Base-by-base conservation (phyloP, 805 yeast genomes). In the Candida peoriensis region DNA sequence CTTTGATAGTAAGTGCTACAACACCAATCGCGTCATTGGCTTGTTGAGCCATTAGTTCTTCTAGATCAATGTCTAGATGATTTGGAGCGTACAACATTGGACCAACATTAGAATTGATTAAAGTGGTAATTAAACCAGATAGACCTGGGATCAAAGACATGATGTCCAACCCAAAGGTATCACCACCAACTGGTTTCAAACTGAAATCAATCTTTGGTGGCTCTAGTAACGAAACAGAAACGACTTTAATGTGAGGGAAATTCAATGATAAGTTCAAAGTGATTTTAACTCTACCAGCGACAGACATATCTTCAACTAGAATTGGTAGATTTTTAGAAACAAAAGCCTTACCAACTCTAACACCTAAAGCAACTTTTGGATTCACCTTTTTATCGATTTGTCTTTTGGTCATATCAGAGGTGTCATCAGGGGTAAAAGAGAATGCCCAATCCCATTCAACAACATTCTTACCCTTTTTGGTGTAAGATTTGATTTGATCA, bases 121-220 rank as follows among this genome's bases (percentile, higher is more conserved):
- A 67, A 16, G 72, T 68, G 43, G 79, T 82, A 35, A 84, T 88
- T 51, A 83, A 78, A 3, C 77, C 65, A 17, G 85, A 71, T 52
- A 84, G 72, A 42, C 93, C 93, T 4, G 95, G 95, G 44, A 84
- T 71, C 47, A 83, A 69, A 3, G 89, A 78, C 94, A 84, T 84
- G 47, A 84, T 74, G 61, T 84, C 95, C 28, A 84, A 53, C 42
- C 95, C 95, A 41, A 84, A 70, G n/a, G 89, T 79, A 55, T 84
- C 90, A 62, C 94, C 93, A 56, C 93, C 93, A 34, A 84, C 81
- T 8, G 95, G 95, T 55, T 84, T 84, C 65, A 84, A 72, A 15
- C 78, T 81, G 55, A 82, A 84, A 53, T 81, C 89, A 52, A 84
- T 81, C 20, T 71, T 67, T 24, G 93, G 93, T 14, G 90, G 81